Base-by-base conservation (phyloP, 2,329 filamentous ascomycete genomes). In the Penicillium polonicum region DNA sequence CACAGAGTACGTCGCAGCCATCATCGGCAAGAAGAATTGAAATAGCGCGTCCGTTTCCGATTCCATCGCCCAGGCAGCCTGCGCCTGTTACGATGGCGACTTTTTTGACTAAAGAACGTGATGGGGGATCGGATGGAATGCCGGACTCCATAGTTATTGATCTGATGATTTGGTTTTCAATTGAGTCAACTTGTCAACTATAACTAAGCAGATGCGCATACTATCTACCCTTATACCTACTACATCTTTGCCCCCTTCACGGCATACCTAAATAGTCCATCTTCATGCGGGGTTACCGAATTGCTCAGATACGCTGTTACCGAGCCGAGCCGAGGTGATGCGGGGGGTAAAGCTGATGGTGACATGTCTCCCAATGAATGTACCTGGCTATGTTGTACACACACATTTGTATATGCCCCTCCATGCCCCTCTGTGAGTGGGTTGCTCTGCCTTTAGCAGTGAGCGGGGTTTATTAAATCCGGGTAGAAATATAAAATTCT, bases 21-120 rank as follows among this genome's bases (percentile, higher is more conserved):
- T 85, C 84, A 49, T 82, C 78, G 4, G 84, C 84, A 1, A 88
- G 75, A 31, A 88, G 76, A 44, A 88, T 81, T 2, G 84, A 80
- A 54, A 81, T 80, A 0, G 66, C 66, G 80, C 85, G 36, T 80
- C 83, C 85, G 61, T 87, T 88, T 5, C 85, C 85, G 44, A 87
- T 83, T 0, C 83, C 84, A 41, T 84, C 79, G 31, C 79, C 82
- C 25, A 75, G 72, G 52, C 80, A 81, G 17, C 84, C 83, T 15
- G 84, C 84, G n/a, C 84, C 84, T 0, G 83, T 85, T 29, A 86
- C 79, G 52, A 87, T 83, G 35, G 68, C 68, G 21, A 59, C 60
- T 36, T 65, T 62, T 10, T 38, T 10, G 17, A 7, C 9, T 10
- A 64, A 51, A n/a, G 58, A 65, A 31, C 68, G 61, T 3, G 66